Percentiles rank a stretch among this genome's conserved stretches.
These are phyloP conservation scores for Prunus yedoensis DNA, from an alignment of 331 rosid genomes.

Conservation along the genomic window DNA sequence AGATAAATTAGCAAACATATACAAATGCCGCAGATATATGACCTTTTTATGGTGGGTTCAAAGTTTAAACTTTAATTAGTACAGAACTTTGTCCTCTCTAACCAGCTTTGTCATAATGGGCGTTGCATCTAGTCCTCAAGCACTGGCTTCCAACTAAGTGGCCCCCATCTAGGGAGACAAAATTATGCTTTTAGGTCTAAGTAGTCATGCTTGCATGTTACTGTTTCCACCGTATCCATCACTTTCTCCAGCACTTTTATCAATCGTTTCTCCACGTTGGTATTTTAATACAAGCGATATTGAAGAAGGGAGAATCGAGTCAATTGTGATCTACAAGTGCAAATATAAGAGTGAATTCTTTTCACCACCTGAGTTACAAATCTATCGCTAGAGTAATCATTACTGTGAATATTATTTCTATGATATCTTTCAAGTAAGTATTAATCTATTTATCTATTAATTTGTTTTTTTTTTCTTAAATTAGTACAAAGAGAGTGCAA, in stretches of 20 bases:
- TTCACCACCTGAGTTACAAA: neutral
- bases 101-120: neutral
- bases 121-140: too few relatives aligned
- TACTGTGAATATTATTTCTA: too few relatives aligned
- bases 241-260: neutral
- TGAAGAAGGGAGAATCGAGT: too few relatives aligned
- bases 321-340: neutral
- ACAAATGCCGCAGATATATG: neutral
- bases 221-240: neutral
- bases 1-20: neutral
- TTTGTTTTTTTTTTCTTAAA: too few relatives aligned
- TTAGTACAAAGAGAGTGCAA: neutral
- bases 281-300: too few relatives aligned
- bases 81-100: neutral
- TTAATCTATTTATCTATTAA: neutral
- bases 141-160: neutral
- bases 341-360: neutral
- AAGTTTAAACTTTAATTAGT: neutral
- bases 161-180: neutral
- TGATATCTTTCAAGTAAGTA: neutral
- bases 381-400: too few relatives aligned
- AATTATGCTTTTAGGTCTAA: neutral
- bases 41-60: neutral
- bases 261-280: fast-evolving
- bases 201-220: neutral